phyloP scores from a whole-genome alignment of 2,329 filamentous ascomycete species.

The Fusarium tricinctum region DNA sequence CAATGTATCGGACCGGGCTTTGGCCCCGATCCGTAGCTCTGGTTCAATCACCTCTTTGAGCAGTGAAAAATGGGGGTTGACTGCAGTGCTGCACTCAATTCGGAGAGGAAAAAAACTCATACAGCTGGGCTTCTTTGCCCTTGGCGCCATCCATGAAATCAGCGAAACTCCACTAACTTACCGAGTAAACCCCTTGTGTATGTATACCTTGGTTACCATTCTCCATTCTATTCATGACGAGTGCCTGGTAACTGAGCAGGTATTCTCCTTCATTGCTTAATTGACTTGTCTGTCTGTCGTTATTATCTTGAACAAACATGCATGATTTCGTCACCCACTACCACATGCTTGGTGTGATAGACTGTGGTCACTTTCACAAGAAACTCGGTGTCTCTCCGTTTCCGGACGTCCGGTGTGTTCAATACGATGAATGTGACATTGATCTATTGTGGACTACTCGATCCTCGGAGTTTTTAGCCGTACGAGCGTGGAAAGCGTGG shows the following conservation, averaged over 20 bases:
- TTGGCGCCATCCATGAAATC: constrained; percentile 32
- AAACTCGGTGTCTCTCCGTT: constrained; percentile 46
- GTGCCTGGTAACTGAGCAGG: constrained; percentile 31
- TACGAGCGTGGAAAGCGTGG: not conserved
- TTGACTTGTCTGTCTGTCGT: not conserved
- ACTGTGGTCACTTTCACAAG: not conserved
- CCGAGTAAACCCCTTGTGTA: constrained; percentile 33
- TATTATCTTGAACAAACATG: constrained; percentile 3
- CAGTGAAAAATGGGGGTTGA: constrained; percentile 26
- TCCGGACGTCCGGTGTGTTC: constrained; percentile 39
- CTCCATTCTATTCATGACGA: constrained; percentile 16
- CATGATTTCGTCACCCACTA: constrained; percentile 15
- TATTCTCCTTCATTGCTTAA: constrained; percentile 9
- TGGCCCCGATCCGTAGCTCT: constrained; percentile 36
- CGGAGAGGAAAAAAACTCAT: not conserved
- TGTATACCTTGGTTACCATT: not conserved
- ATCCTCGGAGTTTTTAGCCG: constrained; percentile 8
- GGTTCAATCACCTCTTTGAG: constrained; percentile 18
- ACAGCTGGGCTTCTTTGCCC: constrained; percentile 19
- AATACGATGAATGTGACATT: constrained; percentile 14
- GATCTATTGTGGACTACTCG: constrained; percentile 24
- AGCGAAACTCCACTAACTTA: constrained; percentile 30
- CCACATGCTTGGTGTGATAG: not conserved
- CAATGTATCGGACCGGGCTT: constrained; percentile 38
- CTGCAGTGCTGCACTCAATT: not conserved